These are phyloP conservation scores for Saccharomycopsis babjevae DNA, from an alignment of 805 yeast genomes.

Conservation along the genomic window DNA sequence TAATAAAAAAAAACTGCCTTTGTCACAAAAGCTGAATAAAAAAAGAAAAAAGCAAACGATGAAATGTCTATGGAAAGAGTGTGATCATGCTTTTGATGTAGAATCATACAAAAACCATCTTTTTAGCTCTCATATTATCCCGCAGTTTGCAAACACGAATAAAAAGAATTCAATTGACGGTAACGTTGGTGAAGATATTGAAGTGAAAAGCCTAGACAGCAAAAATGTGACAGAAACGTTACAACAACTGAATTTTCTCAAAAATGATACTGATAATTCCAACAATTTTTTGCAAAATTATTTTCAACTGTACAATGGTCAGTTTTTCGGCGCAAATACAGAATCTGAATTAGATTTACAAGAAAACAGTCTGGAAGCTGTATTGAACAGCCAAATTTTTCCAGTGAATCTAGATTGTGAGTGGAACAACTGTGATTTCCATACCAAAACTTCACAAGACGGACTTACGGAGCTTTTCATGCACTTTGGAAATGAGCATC, in stretches of 20 bases:
- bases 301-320: not conserved
- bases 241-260: not conserved
- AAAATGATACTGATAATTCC: not conserved
- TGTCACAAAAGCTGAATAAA: not conserved
- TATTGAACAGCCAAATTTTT: not conserved
- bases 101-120: not conserved
- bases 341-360: not conserved
- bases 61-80: not conserved
- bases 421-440: slow-evolving; percentile 65
- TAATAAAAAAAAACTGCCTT: not conserved
- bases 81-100: not conserved
- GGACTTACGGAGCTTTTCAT: slow-evolving; percentile 44
- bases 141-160: not conserved
- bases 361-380: not conserved
- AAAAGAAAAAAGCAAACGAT: not conserved
- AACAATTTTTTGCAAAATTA: not conserved
- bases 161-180: not conserved
- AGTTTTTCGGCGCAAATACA: slow-evolving; percentile 16
- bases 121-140: not conserved
- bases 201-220: not conserved
- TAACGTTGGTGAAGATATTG: not conserved
- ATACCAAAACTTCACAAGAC: slow-evolving; percentile 26
- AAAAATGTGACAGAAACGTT: not conserved
- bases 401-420: slow-evolving; percentile 43
- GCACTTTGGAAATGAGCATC: slow-evolving; percentile 45